These are phyloP conservation scores for Lenwebbia sp. DNA, from an alignment of 345 rosid species.

Conservation along the genomic window DNA sequence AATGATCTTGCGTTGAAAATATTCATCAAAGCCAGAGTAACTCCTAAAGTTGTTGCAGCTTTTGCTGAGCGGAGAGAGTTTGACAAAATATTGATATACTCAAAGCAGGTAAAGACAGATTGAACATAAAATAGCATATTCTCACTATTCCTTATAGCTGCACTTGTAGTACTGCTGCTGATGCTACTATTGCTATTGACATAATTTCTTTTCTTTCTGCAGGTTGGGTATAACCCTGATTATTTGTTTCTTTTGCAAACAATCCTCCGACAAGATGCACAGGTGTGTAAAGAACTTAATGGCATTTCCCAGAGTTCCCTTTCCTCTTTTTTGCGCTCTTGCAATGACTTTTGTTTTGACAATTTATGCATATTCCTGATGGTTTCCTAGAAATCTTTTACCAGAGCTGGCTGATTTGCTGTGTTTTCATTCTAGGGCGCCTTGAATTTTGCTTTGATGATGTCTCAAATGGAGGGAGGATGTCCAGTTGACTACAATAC, in stretches of 20 bases:
- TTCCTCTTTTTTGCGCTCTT: not conserved
- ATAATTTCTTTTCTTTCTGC: conserved; percentile 5
- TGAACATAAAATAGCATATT: not conserved
- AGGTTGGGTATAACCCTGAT: conserved; percentile 98
- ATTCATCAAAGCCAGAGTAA: conserved; percentile 91
- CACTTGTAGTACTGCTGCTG: not conserved
- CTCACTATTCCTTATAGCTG: not conserved
- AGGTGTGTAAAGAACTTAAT: conserved; percentile 22
- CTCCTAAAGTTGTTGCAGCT: conserved; percentile 99
- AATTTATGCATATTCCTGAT: not conserved
- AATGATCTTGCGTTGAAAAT: conserved; percentile 95
- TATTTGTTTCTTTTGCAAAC: conserved; percentile 98
- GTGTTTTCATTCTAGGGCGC: conserved; percentile 57
- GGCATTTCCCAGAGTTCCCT: not conserved
- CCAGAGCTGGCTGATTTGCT: not conserved
- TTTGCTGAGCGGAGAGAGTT: conserved; percentile 98
- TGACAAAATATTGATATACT: conserved; percentile 85
- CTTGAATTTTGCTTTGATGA: conserved; percentile 96
- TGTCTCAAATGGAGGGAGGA: conserved; percentile 99
- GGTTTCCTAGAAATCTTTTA: not conserved
- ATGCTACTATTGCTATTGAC: not conserved
- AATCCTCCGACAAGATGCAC: conserved; percentile 94
- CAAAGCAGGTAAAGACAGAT: conserved; percentile 58
- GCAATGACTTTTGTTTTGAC: not conserved
- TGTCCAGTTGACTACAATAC: conserved; percentile 95